Evolutionary conservation across 345 rosid genomes (phyloP).

Genomic region (Hibiscus mutabilis): DNA sequence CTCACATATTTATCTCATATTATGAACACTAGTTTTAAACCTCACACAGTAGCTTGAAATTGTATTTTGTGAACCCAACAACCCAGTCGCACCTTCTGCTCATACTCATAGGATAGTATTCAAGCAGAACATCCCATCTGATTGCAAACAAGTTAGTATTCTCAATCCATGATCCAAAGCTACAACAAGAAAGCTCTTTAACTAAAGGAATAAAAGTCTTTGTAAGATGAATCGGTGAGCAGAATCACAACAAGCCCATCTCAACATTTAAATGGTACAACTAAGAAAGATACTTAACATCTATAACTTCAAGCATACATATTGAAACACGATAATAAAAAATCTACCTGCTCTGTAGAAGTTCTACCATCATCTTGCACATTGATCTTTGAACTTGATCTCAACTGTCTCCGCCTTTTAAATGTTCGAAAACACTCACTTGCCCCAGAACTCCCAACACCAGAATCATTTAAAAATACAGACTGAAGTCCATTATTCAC

Average conservation of each 20-base stretch:
- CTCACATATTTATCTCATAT: too few relatives aligned
- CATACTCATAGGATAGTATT: too few relatives aligned
- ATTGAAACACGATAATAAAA: background rate
- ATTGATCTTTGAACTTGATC: slow-evolving; percentile 32
- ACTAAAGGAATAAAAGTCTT: too few relatives aligned
- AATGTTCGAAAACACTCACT: slow-evolving; percentile 45
- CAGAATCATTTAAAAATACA: slow-evolving; percentile 28
- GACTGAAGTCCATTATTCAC: slow-evolving; percentile 30
- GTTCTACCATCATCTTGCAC: slow-evolving; percentile 26
- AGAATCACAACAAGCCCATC: background rate
- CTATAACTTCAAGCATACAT: background rate
- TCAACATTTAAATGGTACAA: slow-evolving; percentile 5
- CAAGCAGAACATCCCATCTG: too few relatives aligned
- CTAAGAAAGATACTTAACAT: background rate
- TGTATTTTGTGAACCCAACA: too few relatives aligned
- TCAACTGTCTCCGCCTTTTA: slow-evolving; percentile 59
- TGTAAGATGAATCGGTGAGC: too few relatives aligned
- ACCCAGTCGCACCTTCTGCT: too few relatives aligned
- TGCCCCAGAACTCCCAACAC: slow-evolving; percentile 33
- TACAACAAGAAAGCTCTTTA: too few relatives aligned
- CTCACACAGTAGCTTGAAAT: too few relatives aligned
- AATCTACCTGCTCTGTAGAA: slow-evolving; percentile 46
- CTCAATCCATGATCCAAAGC: too few relatives aligned
- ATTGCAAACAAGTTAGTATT: too few relatives aligned
- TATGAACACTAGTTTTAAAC: too few relatives aligned